phyloP scores from a whole-genome alignment of 129 eudicot genomes.

The Calendula officinalis region DNA sequence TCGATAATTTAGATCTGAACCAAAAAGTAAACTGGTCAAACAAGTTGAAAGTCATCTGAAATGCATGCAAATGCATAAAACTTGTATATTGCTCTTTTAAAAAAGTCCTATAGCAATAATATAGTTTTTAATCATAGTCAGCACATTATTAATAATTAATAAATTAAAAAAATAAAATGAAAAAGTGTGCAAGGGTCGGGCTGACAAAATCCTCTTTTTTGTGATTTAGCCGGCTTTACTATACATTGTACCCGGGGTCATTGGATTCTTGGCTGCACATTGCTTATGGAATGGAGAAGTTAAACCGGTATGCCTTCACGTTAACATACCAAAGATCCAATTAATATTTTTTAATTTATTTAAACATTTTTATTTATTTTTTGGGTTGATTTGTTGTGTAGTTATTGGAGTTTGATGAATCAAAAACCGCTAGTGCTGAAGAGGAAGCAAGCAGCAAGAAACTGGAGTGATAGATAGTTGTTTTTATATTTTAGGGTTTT shows the following conservation, averaged over 20 bases:
- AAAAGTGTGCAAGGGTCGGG: too few relatives aligned
- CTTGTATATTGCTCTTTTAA: too few relatives aligned
- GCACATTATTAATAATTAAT: too few relatives aligned
- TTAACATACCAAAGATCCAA: not conserved
- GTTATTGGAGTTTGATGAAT: slow-evolving; percentile 39
- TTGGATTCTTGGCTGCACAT: slow-evolving; percentile 90
- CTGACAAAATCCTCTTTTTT: not conserved
- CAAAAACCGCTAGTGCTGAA: slow-evolving; percentile 24
- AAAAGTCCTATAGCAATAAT: too few relatives aligned
- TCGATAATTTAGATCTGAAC: not conserved
- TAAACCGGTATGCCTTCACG: slow-evolving; percentile 56
- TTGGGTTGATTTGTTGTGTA: not conserved
- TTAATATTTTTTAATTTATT: not conserved
- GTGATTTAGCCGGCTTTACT: slow-evolving; percentile 77
- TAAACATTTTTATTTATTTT: not conserved
- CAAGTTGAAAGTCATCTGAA: too few relatives aligned
- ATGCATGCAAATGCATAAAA: too few relatives aligned
- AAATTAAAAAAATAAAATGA: too few relatives aligned
- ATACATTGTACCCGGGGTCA: slow-evolving; percentile 83
- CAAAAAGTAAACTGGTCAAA: not conserved
- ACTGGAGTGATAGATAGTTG: slow-evolving; percentile 27
- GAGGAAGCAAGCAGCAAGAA: slow-evolving; percentile 35
- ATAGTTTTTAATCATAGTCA: too few relatives aligned
- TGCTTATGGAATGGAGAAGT: slow-evolving; percentile 90
- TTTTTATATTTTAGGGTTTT: slow-evolving; percentile 19